Base-by-base conservation (phyloP, 2,329 filamentous ascomycete genomes). In the Beauveria medogensis region DNA sequence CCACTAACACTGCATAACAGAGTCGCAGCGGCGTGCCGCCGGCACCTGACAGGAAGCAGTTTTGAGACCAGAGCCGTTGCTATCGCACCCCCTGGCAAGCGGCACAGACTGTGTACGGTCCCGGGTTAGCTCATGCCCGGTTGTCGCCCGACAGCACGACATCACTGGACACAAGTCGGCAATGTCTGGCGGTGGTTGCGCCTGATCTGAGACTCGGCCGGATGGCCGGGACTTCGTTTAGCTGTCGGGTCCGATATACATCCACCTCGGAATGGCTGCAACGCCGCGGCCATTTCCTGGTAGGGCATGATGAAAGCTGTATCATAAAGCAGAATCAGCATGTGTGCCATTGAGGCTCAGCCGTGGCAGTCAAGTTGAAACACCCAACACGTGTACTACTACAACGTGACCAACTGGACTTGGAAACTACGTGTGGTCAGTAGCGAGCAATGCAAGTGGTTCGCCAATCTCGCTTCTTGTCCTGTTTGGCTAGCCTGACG, bases 181-280 rank as follows among this genome's bases (percentile, higher is more conserved):
- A 47, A 51, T 47, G 41, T 57, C n/a, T 47, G 41, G 56, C 52
- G 56, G 5, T 52, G 48, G 56, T 52, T 48, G 56, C 47, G 48
- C 48, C 47, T 40, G 56, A 40, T 8, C 16, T 37, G 56, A 48
- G 37, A 14, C n/a, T 34, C 53, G 40, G 56, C 46, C 53, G 56
- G 56, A 26, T 22, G 24, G 26, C 12, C 14, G n/a, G 18, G 28
- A 16, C 20, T 14, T 34, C 10, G 30, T 43, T 40, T 40, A 50
- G 46, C 47, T 44, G 3, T n/a, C 24, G 40, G 48, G 53, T 52
- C 56, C 28, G 56, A 59, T 52, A 52, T 18, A 10, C 20, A 22
- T 4, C 20, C 18, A 12, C 55, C 34, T 24, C 9, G 24, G 8
- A 18, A 18, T 9, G 14, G 14, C 24, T 34, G 30, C 30, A 34